Evolutionary conservation across 768 basidiomycete genomes (phyloP), one percentile per base, ranked within the genome.

Genomic region (Boletus edulis): DNA sequence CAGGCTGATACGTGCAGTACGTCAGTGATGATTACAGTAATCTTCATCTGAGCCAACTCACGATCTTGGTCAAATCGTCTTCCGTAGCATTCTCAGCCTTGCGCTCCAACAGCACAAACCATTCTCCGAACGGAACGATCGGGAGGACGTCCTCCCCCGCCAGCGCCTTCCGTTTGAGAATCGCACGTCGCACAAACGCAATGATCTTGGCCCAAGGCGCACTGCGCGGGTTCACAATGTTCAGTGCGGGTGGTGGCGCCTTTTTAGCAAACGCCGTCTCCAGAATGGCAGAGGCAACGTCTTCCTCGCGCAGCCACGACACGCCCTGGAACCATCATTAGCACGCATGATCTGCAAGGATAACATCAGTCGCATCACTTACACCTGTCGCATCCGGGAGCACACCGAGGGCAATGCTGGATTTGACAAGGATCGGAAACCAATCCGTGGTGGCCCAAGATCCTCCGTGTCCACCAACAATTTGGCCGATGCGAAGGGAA

Each of bases 401-500:
- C 20, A 52, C 57, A 42, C 67, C 69, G 13, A 66, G 57, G 6
- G 57, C 49, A 10, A 67, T 17, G 49, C 71, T 70, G 1, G 72
- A 69, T 50, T 73, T 66, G n/a, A 76, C 66, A 7, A 81, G 61
- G 32, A 73, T 67, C 15, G 80, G 78, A 18, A 80, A 58, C 81
- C 80, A 81, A 43, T 80, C 77, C 0, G 64, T 72, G 2, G 69
- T 67, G 5, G 70, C 71, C 79, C 79, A 80, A 0, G 72, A 72
- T 17, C 79, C 79, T 2, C 61, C 61, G 1, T 48, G 54, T 24
- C 76, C 75, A 10, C 78, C 79, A 32, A 65, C 67, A 4, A 75
- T 57, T 46, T 76, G 74, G 11, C 67, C 70, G 22, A 75, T 65
- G 3, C 75, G 61, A 29, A 75, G 46, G 27, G 67, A 66, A 3